phyloP scores from a whole-genome alignment of 306 rosid genomes.

The Glycyrrhiza uralensis region DNA sequence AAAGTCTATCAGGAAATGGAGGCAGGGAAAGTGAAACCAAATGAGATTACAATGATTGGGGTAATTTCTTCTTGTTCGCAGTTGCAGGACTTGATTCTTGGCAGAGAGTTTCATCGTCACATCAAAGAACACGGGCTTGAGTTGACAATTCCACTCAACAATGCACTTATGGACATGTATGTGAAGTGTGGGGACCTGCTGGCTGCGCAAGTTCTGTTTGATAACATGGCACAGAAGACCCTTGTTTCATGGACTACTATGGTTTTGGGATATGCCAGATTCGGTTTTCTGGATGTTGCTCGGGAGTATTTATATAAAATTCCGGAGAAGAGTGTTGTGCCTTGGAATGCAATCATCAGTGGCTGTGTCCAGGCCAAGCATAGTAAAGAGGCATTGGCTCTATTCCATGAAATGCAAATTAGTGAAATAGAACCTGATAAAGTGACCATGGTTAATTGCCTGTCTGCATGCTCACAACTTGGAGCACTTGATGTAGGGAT shows the following conservation, averaged over 20 bases:
- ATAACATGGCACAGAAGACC: conserved; percentile 55
- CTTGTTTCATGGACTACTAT: conserved; percentile 74
- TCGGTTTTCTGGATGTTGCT: conserved; percentile 57
- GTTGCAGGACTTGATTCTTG: conserved; percentile 55
- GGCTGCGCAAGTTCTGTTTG: conserved; percentile 50
- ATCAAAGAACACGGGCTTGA: conserved; percentile 40
- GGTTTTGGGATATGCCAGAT: conserved; percentile 76
- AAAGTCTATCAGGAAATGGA: conserved; percentile 51
- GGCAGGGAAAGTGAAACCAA: conserved; percentile 53
- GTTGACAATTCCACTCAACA: conserved; percentile 59
- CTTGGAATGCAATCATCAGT: conserved; percentile 85
- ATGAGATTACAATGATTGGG: conserved; percentile 80
- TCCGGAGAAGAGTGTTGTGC: conserved; percentile 69
- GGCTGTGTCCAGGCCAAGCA: conserved; percentile 73
- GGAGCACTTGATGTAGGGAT: conserved; percentile 81
- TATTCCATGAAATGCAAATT: conserved; percentile 82
- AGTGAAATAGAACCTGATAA: conserved; percentile 57
- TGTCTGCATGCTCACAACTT: conserved; percentile 81
- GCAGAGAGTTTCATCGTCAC: conserved; percentile 50
- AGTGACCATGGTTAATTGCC: conserved; percentile 61
- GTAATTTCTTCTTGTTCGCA: conserved; percentile 73
- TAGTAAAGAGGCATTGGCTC: conserved; percentile 66
- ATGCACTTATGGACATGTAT: conserved; percentile 82
- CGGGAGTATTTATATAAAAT: conserved; percentile 45
- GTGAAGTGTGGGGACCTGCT: conserved; percentile 62